A percentile compares a stretch with the other conserved stretches of the same genome.
Evolutionary conservation across 352 stramenopile species (phyloP).

Genomic region (Hyaloperonospora brassicae): DNA sequence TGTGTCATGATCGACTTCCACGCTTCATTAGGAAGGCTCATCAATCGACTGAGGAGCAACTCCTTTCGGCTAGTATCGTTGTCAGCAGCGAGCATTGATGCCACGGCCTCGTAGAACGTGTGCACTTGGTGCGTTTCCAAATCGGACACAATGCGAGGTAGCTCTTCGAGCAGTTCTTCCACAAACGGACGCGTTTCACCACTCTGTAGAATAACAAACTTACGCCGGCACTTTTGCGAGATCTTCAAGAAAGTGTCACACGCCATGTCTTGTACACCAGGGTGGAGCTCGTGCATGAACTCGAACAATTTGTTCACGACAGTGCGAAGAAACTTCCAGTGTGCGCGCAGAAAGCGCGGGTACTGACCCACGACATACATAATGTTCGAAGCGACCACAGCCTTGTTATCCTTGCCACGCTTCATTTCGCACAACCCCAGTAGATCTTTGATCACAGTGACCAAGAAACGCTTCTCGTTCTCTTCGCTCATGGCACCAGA

Average conservation of each 20-base stretch:
- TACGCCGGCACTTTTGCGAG: slow-evolving; percentile 93
- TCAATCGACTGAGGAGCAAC: slow-evolving; percentile 89
- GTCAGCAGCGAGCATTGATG: slow-evolving; percentile 78
- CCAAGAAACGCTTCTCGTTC: slow-evolving; percentile 99
- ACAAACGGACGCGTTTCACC: slow-evolving; percentile 93
- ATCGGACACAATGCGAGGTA: slow-evolving; percentile 94
- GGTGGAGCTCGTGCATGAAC: slow-evolving; percentile 99
- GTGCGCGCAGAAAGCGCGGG: slow-evolving; percentile 96
- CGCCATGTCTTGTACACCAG: slow-evolving; percentile 99
- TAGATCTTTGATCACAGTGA: slow-evolving; percentile 99
- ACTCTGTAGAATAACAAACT: slow-evolving; percentile 96
- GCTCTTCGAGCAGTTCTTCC: slow-evolving; percentile 91
- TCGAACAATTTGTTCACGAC: slow-evolving; percentile 99
- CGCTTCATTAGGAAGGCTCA: slow-evolving; percentile 92
- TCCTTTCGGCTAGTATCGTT: slow-evolving; percentile 80
- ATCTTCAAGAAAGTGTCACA: slow-evolving; percentile 99
- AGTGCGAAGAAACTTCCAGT: slow-evolving; percentile 99
- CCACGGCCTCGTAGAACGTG: slow-evolving; percentile 98
- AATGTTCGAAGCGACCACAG: slow-evolving; percentile 98
- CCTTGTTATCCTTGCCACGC: slow-evolving; percentile 99
- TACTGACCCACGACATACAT: slow-evolving; percentile 99
- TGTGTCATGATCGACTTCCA: slow-evolving; percentile 85
- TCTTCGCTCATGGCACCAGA: slow-evolving; percentile 98
- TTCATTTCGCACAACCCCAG: slow-evolving; percentile 97
- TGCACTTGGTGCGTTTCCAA: slow-evolving; percentile 98